A percentile compares a stretch with the other conserved stretches of the same genome.
These are phyloP conservation scores for Alloascoidea africana DNA, from an alignment of 805 yeast species.

Conservation along the genomic window DNA sequence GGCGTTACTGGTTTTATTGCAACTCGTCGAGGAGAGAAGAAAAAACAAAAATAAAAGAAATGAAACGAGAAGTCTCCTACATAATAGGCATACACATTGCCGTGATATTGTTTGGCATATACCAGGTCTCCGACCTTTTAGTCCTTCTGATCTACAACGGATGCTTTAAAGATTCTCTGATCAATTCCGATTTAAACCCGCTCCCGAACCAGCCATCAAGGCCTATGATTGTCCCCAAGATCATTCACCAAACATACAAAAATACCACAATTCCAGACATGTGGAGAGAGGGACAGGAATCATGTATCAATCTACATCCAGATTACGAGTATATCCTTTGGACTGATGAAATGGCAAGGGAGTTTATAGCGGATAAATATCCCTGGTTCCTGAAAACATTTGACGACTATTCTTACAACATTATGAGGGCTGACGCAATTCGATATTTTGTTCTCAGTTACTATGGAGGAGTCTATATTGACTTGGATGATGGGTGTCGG, in stretches of 20 bases:
- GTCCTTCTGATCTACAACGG: not conserved
- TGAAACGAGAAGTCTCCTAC: not conserved
- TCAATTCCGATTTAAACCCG: not conserved
- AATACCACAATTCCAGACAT: constrained; percentile 52
- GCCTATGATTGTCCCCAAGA: constrained; percentile 46
- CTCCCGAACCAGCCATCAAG: not conserved
- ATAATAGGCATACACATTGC: not conserved
- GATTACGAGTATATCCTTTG: constrained; percentile 71
- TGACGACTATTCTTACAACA: constrained; percentile 54
- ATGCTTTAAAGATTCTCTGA: not conserved
- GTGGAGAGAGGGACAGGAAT: constrained; percentile 60
- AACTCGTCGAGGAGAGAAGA: no score
- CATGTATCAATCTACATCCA: constrained; percentile 61
- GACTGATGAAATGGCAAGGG: constrained; percentile 67
- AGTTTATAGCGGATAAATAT: constrained; percentile 54
- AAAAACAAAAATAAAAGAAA: no score
- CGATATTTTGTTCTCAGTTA: constrained; percentile 60
- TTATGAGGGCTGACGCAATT: constrained; percentile 70
- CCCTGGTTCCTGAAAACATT: constrained; percentile 67
- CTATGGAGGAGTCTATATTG: constrained; percentile 71
- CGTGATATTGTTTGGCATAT: not conserved
- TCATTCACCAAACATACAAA: constrained; percentile 75
- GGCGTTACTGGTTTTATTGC: no score
- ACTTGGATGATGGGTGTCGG: constrained; percentile 69
- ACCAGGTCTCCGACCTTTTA: not conserved